Evolutionary conservation across 495 filamentous ascomycete species (phyloP).

Genomic region (Neurospora terricola): DNA sequence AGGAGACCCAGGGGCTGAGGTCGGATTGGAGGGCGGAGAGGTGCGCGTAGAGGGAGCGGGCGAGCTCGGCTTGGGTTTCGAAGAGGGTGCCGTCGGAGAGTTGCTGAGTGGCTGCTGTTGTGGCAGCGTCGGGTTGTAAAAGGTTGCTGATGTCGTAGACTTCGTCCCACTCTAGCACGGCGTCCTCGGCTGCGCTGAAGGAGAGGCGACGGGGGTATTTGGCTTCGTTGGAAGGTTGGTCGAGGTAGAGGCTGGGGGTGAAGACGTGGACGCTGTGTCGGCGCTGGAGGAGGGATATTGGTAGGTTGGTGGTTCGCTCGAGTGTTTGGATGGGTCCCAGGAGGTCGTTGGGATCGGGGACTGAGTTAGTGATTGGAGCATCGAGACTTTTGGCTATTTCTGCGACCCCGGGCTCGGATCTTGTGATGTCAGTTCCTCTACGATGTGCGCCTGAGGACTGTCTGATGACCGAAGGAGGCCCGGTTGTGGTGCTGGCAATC

Average conservation of each 20-base stretch:
- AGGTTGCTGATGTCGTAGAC: conserved; percentile 21
- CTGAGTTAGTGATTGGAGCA: conserved; percentile 21
- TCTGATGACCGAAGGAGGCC: neutral
- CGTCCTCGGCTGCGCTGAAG: conserved; percentile 84
- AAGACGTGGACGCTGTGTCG: conserved; percentile 33
- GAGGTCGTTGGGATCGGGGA: conserved; percentile 35
- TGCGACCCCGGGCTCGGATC: conserved; percentile 3
- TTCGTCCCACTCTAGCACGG: conserved; percentile 62
- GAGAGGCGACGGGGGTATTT: conserved; percentile 75
- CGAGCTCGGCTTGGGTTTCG: conserved; percentile 39
- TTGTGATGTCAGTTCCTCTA: neutral
- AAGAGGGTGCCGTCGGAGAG: neutral
- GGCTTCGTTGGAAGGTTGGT: conserved; percentile 38
- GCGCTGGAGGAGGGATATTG: conserved; percentile 26
- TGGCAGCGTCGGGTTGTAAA: conserved; percentile 29
- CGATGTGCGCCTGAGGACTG: neutral
- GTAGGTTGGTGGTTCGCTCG: conserved; percentile 17
- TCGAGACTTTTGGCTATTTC: conserved; percentile 14
- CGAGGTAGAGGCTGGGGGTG: neutral
- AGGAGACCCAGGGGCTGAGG: conserved; percentile 55
- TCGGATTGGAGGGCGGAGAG: conserved; percentile 39
- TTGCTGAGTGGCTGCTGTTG: neutral
- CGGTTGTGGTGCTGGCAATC: neutral
- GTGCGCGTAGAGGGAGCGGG: conserved; percentile 45
- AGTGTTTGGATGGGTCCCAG: conserved; percentile 29